Evolutionary conservation across 805 yeast species (phyloP), one percentile per base, ranked within the genome.

Genomic region (Lachancea cidri): DNA sequence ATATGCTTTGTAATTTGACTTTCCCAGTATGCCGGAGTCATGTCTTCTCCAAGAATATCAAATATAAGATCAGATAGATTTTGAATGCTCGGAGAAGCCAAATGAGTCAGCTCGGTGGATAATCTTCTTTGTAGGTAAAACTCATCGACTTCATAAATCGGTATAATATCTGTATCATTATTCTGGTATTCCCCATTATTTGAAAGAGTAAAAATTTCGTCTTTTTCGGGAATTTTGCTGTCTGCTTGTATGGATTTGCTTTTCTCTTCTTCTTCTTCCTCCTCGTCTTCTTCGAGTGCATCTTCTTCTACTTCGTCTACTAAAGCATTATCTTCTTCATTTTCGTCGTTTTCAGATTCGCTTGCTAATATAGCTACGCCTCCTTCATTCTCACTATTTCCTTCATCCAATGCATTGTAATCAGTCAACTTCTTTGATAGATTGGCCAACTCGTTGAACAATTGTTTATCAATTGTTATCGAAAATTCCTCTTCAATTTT

Each of bases 41-140:
- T 50, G 17, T 70, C 55, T 1, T 66, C 58, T 6, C 38, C 35
- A 2, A 87, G 56, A 7, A 69, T 47, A 1, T 54, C 57, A 17
- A 70, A 57, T 1, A 81, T 63, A 11, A 64, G 55, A 1, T 60
- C 51, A 5, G 81, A 58, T 4, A 68, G 50, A 19, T 67, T 69
- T 29, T 70, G 72, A 14, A 67, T 36, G 31, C 58, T 54, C 54
- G 55, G 67, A 46, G 72, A 58, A 49, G 77, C 77, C 18, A 54
- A 49, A 35, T 57, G 64, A 5, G 41, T 49, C 31, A 55, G 54
- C 4, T 53, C 50, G 2, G 60, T 39, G 0, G 76, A 57, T 1
- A 85, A 47, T 37, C 71, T 68, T 43, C 77, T 66, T 38, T 76
- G 76, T 2, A 85, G 60, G 74, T 79, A 85, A 42, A 65, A 72